Evolutionary conservation across 495 filamentous ascomycete species (phyloP), one percentile per base, ranked within the genome.

Genomic region (Pseudomonodictys pantanalensis): DNA sequence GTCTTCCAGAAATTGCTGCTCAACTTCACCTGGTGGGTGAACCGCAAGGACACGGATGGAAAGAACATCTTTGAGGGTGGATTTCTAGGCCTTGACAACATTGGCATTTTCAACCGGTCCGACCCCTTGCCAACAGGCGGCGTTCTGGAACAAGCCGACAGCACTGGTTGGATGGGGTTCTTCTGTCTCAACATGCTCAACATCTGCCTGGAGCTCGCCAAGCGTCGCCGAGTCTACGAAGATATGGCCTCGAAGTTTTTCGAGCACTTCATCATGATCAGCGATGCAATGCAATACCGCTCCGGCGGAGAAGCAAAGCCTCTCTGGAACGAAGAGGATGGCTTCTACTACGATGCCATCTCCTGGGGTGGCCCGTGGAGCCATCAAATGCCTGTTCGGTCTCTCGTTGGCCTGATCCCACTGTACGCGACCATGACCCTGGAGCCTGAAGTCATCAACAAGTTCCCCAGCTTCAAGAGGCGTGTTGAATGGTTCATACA

Each of bases 21-120:
- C 43, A 97, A 97, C 75, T 97, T 97, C 73, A 97, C 93, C 11
- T 97, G 93, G 92, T 97, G 92, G 92, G 90, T 95, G 2, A 96
- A 96, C 74, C 87, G 92, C 28, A 97, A 97, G 71, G 92, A 97
- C 65, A 82, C 77, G 23, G 89, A 96, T 3, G 92, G 90, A 47
- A 97, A 96, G 72, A 96, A 96, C 60, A 87, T 97, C 25, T 97
- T 97, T 65, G 93, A 97, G 70, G 92, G 92, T 60, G 93, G 92
- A 18, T 97, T 97, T 78, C 73, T 97, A n/a, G 92, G 92, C 11
- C 78, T 97, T 26, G 92, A 97, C 75, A 97, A 97, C 68, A 97
- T 97, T 68, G 92, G 92, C 20, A 72, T 96, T 33, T 97, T 97
- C 80, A 97, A 97, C 70, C 89, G 92, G n/a, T 97, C 93, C 0